Percentiles rank a stretch among this genome's conserved stretches.
Evolutionary conservation across 257 asterid genomes (phyloP).

Genomic region (Solanum clarkiae): DNA sequence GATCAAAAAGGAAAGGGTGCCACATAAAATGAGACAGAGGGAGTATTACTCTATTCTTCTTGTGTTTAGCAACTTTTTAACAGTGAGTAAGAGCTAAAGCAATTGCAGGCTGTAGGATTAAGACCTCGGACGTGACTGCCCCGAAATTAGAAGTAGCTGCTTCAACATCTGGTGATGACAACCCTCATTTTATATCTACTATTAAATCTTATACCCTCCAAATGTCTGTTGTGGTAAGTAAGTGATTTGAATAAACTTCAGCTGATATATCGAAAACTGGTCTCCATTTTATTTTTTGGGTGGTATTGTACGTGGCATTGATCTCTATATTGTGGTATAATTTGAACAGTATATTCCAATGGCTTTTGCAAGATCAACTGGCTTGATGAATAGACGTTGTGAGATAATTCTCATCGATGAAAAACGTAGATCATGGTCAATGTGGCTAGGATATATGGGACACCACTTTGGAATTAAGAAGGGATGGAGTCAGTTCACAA

Average conservation of each 20-base stretch:
- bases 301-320: neutral
- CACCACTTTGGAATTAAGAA: neutral
- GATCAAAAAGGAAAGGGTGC: too few relatives aligned
- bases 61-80: too few relatives aligned
- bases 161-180: neutral
- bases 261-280: neutral
- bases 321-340: neutral
- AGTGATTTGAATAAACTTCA: neutral
- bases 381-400: neutral
- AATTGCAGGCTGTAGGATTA: neutral
- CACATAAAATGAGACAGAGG: too few relatives aligned
- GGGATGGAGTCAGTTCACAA: neutral
- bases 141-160: neutral
- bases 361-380: neutral
- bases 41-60: too few relatives aligned
- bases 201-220: neutral
- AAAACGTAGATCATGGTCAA: neutral
- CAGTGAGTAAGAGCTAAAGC: neutral
- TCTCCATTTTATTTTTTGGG: neutral
- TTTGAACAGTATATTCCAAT: neutral
- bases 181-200: neutral
- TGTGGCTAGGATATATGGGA: neutral
- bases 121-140: neutral
- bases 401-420: neutral
- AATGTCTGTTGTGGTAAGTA: neutral